A percentile compares a stretch with the other conserved stretches of the same genome.
Evolutionary conservation across 2,329 filamentous ascomycete genomes (phyloP).

Genomic region (Alternaria viburni): DNA sequence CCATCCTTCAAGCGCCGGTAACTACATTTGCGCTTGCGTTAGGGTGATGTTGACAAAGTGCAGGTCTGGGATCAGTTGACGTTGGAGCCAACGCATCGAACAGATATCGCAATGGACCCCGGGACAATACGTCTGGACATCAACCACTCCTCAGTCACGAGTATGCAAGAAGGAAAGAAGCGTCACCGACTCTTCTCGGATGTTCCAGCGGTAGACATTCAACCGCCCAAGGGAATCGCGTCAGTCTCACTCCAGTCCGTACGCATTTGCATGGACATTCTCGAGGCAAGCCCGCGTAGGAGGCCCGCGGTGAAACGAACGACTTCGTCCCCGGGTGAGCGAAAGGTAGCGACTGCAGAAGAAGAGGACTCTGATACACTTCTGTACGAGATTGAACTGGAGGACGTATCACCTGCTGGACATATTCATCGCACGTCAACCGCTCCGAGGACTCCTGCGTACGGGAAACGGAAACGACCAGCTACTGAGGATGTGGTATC

Average conservation of each 20-base stretch:
- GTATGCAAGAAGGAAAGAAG: slow-evolving; percentile 8
- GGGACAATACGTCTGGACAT: slow-evolving; percentile 31
- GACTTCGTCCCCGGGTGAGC: slow-evolving; percentile 6
- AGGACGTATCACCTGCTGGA: background rate
- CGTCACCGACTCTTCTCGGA: slow-evolving; percentile 29
- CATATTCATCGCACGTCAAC: background rate
- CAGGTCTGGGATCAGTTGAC: slow-evolving; percentile 47
- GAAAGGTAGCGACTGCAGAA: background rate
- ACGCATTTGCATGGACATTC: slow-evolving; percentile 29
- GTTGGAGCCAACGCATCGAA: slow-evolving; percentile 29
- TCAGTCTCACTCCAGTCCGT: slow-evolving; percentile 36
- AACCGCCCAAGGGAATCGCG: slow-evolving; percentile 38
- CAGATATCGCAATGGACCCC: background rate
- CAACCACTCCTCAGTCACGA: slow-evolving; percentile 15
- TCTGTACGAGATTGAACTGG: background rate
- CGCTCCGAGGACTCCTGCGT: background rate
- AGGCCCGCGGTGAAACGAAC: slow-evolving; percentile 13
- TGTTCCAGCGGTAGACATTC: slow-evolving; percentile 35
- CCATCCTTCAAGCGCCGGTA: slow-evolving; percentile 40
- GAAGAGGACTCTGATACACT: background rate
- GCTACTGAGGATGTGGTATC: background rate
- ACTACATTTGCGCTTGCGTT: background rate
- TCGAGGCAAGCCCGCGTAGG: slow-evolving; percentile 19
- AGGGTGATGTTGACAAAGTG: background rate
- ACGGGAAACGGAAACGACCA: slow-evolving; percentile 10